phyloP scores from a whole-genome alignment of 768 basidiomycete genomes.

The Suillus subalutaceus region DNA sequence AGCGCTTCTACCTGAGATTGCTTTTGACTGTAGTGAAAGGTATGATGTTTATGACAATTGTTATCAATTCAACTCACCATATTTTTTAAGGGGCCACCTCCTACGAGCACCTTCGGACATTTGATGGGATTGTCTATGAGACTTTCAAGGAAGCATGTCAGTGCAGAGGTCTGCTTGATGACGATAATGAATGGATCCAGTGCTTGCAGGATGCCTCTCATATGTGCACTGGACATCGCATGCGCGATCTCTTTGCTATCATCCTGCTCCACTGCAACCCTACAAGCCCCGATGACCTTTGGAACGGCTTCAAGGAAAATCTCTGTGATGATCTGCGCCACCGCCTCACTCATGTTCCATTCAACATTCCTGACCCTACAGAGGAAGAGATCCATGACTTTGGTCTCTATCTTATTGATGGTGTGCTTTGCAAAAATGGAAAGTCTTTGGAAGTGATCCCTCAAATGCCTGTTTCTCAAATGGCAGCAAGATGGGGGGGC shows the following conservation, averaged over 20 bases:
- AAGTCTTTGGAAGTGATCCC: conserved; percentile 17
- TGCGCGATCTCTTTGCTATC: conserved; percentile 42
- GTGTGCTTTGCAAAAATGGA: conserved; percentile 19
- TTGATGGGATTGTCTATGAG: conserved; percentile 24
- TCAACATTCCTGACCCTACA: conserved; percentile 22
- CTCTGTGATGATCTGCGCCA: conserved; percentile 45
- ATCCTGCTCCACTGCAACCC: conserved; percentile 41
- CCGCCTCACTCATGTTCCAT: conserved; percentile 16
- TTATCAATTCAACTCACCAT: background rate
- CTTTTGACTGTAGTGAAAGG: conserved; percentile 43
- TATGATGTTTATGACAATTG: background rate
- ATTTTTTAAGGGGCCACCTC: conserved; percentile 23
- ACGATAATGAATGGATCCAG: conserved; percentile 48
- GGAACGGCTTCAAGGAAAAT: conserved; percentile 35
- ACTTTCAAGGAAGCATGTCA: conserved; percentile 47
- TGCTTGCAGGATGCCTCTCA: conserved; percentile 44
- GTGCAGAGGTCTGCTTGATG: conserved; percentile 43
- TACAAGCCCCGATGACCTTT: conserved; percentile 36
- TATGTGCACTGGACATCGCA: conserved; percentile 39
- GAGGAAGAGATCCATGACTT: conserved; percentile 40
- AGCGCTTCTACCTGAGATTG: conserved; percentile 42
- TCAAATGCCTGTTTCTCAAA: conserved; percentile 19
- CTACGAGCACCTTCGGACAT: conserved; percentile 26
- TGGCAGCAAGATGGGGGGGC: conserved; percentile 20
- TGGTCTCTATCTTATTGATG: conserved; percentile 44